Evolutionary conservation across 2,329 filamentous ascomycete species (phyloP).

Genomic region (Leptographium flavum): DNA sequence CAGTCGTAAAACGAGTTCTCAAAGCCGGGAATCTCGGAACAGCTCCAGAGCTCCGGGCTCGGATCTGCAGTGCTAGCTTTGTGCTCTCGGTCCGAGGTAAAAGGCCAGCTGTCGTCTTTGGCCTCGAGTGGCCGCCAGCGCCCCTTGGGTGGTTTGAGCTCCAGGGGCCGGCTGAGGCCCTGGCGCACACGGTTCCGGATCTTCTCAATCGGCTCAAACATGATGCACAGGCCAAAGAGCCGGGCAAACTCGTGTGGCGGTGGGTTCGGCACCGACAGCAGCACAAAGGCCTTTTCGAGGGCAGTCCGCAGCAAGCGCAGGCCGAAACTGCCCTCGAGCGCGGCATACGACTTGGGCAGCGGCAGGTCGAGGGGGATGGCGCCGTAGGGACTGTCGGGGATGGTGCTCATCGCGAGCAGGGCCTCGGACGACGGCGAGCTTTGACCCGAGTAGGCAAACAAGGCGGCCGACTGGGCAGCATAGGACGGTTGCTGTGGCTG

Average conservation of each 20-base stretch:
- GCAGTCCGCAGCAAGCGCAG: conserved; percentile 54
- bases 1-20: conserved; percentile 66
- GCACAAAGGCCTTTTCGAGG: conserved; percentile 44
- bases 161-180: conserved; percentile 14
- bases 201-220: conserved; percentile 37
- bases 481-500: not conserved
- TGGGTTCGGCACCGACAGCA: conserved; percentile 37
- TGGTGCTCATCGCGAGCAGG: conserved; percentile 9
- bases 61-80: not conserved
- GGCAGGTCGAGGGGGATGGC: conserved; percentile 25
- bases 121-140: conserved; percentile 11
- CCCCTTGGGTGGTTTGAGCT: conserved; percentile 22
- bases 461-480: not conserved
- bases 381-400: conserved; percentile 18
- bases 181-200: conserved; percentile 28
- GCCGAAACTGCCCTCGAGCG: conserved; percentile 53
- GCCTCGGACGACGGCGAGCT: not conserved
- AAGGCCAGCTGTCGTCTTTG: not conserved
- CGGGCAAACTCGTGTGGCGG: conserved; percentile 33
- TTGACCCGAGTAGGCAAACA: not conserved
- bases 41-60: conserved; percentile 27
- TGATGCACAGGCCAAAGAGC: conserved; percentile 56
- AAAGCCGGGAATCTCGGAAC: conserved; percentile 43
- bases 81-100: not conserved
- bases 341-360: conserved; percentile 40